phyloP scores from a whole-genome alignment of 2,329 filamentous ascomycete genomes.

The Pyrenophora graminea region DNA sequence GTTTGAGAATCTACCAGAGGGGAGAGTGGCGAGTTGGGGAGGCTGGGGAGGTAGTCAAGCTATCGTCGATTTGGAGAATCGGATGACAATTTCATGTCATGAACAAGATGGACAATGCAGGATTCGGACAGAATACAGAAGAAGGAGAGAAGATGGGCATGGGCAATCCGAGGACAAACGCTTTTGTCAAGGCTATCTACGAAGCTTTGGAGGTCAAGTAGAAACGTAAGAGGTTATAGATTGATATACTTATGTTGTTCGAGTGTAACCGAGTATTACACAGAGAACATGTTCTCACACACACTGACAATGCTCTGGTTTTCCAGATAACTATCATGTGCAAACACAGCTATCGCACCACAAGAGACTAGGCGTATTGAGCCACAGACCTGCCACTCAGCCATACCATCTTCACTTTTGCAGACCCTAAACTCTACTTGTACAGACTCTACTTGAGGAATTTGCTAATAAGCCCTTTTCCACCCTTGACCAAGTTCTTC shows the following conservation, averaged over 20 bases:
- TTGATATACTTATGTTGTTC: too few relatives aligned
- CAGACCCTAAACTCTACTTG: too few relatives aligned
- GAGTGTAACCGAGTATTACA: too few relatives aligned
- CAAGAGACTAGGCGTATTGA: too few relatives aligned
- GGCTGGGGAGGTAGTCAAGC: slow-evolving; percentile 24
- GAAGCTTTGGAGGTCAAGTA: slow-evolving; percentile 9
- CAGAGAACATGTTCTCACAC: too few relatives aligned
- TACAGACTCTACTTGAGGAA: slow-evolving; percentile 28
- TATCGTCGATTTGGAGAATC: slow-evolving; percentile 19
- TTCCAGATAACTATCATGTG: too few relatives aligned
- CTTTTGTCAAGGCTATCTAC: slow-evolving; percentile 17
- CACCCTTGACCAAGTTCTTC: slow-evolving; percentile 28
- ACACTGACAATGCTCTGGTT: too few relatives aligned
- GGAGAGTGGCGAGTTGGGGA: slow-evolving; percentile 20
- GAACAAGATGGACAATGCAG: slow-evolving; percentile 24
- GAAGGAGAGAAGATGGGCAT: background rate
- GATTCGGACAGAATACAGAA: background rate
- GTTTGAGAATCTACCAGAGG: slow-evolving; percentile 16
- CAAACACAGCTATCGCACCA: too few relatives aligned
- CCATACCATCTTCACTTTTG: background rate
- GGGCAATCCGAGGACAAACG: slow-evolving; percentile 11
- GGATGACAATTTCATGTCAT: slow-evolving; percentile 20
- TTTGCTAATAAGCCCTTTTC: slow-evolving; percentile 33
- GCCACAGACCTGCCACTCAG: too few relatives aligned
- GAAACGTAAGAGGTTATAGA: too few relatives aligned